phyloP scores from a whole-genome alignment of 345 rosid genomes.

The Salix suchowensis region DNA sequence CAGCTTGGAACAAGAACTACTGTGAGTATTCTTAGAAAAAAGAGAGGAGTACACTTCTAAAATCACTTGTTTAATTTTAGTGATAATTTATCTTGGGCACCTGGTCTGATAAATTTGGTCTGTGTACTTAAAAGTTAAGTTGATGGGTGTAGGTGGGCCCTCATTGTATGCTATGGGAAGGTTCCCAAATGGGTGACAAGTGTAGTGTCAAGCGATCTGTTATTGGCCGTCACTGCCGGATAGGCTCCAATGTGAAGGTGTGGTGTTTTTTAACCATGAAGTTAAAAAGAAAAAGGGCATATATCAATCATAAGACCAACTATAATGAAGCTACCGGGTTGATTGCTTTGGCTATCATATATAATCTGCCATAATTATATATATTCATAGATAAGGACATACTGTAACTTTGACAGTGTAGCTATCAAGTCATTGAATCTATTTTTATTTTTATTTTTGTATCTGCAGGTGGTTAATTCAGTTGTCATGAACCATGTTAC shows the following conservation, averaged over 20 bases:
- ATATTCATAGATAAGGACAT: not conserved
- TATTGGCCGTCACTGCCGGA: conserved; percentile 90
- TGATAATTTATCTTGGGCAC: not conserved
- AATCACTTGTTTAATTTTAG: not conserved
- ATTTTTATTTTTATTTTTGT: not conserved
- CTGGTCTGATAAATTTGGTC: not conserved
- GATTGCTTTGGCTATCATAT: not conserved
- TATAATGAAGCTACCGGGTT: not conserved
- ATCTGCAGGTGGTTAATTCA: conserved; percentile 76
- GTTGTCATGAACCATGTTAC: conserved; percentile 86
- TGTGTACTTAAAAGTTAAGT: not conserved
- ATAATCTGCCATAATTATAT: not conserved
- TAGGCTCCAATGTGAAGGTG: conserved; percentile 98
- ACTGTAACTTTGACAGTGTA: not conserved
- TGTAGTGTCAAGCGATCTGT: conserved; percentile 96
- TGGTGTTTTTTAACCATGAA: conserved; percentile 4
- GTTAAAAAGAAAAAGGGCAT: not conserved
- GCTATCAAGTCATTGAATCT: not conserved
- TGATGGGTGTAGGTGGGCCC: conserved; percentile 70
- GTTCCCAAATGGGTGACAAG: conserved; percentile 93
- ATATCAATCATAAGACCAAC: not conserved
- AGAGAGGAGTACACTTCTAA: not conserved
- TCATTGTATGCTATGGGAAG: conserved; percentile 88
- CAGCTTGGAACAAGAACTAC: conserved; percentile 90
- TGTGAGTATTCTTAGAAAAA: conserved; percentile 21